These are phyloP conservation scores for Hyphopichia homilentoma DNA, from an alignment of 805 yeast species.

Conservation along the genomic window DNA sequence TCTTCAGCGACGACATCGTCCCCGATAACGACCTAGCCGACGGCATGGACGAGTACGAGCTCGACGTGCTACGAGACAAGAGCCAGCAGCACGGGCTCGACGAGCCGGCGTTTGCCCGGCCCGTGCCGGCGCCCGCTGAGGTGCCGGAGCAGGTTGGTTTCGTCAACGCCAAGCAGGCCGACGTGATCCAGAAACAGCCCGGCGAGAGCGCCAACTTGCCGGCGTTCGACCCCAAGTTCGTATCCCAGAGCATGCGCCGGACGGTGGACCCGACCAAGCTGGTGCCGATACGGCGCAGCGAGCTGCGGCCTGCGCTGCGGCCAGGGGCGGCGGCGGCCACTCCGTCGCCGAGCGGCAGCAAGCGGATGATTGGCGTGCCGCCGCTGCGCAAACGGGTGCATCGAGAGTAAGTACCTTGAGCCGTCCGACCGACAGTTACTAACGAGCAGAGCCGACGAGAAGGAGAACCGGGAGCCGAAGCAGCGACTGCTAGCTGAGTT, in stretches of 20 bases:
- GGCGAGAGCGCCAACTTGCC: constrained; percentile 49
- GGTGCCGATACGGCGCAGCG: constrained; percentile 51
- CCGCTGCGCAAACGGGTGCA: constrained; percentile 18
- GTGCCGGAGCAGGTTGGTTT: constrained; percentile 32
- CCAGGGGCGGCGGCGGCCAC: neutral
- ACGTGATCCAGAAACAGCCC: constrained; percentile 42
- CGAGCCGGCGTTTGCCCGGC: neutral
- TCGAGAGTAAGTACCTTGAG: constrained; percentile 12
- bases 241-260: constrained; percentile 46
- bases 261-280: constrained; percentile 69
- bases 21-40: constrained; percentile 24
- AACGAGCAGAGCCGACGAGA: too few relatives aligned
- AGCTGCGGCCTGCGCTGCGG: constrained; percentile 6
- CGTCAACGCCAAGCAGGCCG: constrained; percentile 65
- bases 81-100: constrained; percentile 4
- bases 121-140: constrained; percentile 6
- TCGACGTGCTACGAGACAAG: constrained; percentile 16
- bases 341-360: constrained; percentile 7
- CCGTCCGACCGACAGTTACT: too few relatives aligned
- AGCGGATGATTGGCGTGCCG: constrained; percentile 32
- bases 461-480: too few relatives aligned
- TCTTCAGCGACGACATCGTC: constrained; percentile 36
- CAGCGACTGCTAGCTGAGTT: too few relatives aligned
- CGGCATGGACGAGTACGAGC: constrained; percentile 20
- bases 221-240: constrained; percentile 47